Base-by-base conservation (phyloP, 2,329 filamentous ascomycete genomes). In the Bimuria novae-zelandiae region DNA sequence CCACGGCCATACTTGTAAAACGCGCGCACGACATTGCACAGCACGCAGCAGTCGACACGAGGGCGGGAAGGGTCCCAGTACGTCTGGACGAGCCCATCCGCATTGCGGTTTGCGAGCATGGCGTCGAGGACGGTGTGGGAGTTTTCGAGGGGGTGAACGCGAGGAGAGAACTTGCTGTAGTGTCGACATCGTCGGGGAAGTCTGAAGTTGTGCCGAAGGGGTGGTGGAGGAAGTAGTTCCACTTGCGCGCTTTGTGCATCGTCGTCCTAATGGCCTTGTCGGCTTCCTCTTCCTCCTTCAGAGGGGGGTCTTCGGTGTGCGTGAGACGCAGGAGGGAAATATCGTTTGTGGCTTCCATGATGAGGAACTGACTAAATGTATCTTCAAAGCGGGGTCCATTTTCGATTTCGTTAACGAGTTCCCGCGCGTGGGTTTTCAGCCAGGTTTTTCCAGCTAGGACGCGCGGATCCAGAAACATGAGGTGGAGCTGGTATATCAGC, bases 31-130 rank as follows among this genome's bases (percentile, higher is more conserved):
- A 74, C 64, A 33, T 75, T 75, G 35, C 61, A 56, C 42, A 68
- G 63, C 12, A 74, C 68, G 7, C 70, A 57, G 1, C 65, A 53
- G 32, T 69, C 64, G 21, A 62, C 51, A 30, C 72, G 69, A 4
- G 61, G 62, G 17, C 61, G 59, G 3, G 47, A 49, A 10, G 42
- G 48, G 51, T 67, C 63, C 36, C 72, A 73, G 55, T 75, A 75
- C 2, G 62, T 65, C 63, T 73, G 47, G 72, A 77, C 64, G 67
- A 73, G 43, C 65, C 68, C 51, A 74, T 80, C 50, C 61, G 62
- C 23, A 77, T 76, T 39, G 67, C 76, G 51, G 77, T 79, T 59
- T 66, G 70, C 44, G 8, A 51, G 39, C 19, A 62, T 55, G 7
- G n/a, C 27, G 19, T 59, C 53, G 7, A 64, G 52, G 7, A 61